phyloP scores from a whole-genome alignment of 1,284 basidiomycete species.

The Ceratobasidium sp. region DNA sequence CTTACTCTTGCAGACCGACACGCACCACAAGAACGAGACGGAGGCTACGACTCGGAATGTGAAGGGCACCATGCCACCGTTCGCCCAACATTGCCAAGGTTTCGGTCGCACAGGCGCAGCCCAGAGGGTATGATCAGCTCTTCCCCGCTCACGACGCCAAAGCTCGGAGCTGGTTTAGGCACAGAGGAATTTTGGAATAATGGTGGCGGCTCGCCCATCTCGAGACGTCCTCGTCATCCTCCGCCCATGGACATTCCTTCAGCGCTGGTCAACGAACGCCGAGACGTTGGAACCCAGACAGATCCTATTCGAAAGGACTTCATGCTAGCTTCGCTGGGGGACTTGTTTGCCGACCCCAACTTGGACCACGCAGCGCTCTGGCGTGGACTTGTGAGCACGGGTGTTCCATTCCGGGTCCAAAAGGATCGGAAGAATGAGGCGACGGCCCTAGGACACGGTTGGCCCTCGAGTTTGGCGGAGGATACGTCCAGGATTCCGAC shows the following conservation, averaged over 20 bases:
- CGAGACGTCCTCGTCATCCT: conserved; percentile 16
- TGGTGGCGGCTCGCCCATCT: background rate
- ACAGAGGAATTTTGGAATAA: background rate
- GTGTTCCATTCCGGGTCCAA: background rate
- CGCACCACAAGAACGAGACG: background rate
- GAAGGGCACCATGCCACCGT: background rate
- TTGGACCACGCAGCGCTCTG: conserved; percentile 15
- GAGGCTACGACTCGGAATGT: conserved; percentile 31
- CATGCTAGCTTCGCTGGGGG: too few species aligned
- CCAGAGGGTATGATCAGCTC: background rate
- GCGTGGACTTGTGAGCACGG: conserved; percentile 6
- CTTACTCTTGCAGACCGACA: background rate
- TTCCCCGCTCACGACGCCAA: conserved; percentile 26
- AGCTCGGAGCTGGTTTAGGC: background rate
- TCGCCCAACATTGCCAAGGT: background rate
- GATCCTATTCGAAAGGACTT: too few species aligned
- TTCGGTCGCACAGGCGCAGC: background rate
- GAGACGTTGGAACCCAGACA: background rate
- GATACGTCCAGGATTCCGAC: conserved; percentile 13
- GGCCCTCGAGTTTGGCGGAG: background rate
- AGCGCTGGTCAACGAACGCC: too few species aligned
- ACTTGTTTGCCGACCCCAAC: background rate
- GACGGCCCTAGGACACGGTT: conserved; percentile 18
- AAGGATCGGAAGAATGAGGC: conserved; percentile 23
- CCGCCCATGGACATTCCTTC: background rate